Evolutionary conservation across 208 protist genomes (phyloP), one percentile per base, ranked within the genome.

Genomic region (Trypanosoma brucei): DNA sequence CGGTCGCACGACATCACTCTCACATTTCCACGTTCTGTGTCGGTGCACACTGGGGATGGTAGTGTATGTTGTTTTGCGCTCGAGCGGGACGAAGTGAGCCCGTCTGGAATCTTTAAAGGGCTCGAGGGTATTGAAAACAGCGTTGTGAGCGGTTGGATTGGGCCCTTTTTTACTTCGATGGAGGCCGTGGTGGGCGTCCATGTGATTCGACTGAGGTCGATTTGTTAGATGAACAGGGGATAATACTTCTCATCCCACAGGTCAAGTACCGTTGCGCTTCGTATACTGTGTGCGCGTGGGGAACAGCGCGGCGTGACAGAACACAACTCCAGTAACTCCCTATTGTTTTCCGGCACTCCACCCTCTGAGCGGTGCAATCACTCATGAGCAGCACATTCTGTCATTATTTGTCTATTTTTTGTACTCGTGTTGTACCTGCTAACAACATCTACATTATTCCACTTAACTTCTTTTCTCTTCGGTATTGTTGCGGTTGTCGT

Each of bases 161-260:
- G 86, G 1, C 62, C 79, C 1, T 90, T 88, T 57, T 86, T 84
- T 55, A 76, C 74, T 1, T 69, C 67, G 6, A 79, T 87, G 77
- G 81, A 76, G 3, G 86, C 83, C 4, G 73, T 87, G 22, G 76
- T 93, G 34, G 86, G 83, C 7, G 76, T 93, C 52, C 83, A 93
- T 51, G 62, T 93, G 34, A 8, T 81, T 49, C 70, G 62, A 30
- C 50, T 65, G 38, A 62, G 4, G 7, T 3, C 11, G n/a, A 46
- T 30, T 51, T 70, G 58, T 44, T 22, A 55, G 48, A n/a, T 34
- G 65, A 22, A 22, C 22, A 22, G 22, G 22, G 22, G 22, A 22
- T 22, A 22, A 22, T 22, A 22, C 22, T 22, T 22, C 22, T 22
- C 22, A 22, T 22, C 22, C 22, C 22, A 22, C 22, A 22, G 22